phyloP scores from a whole-genome alignment of 805 yeast species.

The Millerago galiae region DNA sequence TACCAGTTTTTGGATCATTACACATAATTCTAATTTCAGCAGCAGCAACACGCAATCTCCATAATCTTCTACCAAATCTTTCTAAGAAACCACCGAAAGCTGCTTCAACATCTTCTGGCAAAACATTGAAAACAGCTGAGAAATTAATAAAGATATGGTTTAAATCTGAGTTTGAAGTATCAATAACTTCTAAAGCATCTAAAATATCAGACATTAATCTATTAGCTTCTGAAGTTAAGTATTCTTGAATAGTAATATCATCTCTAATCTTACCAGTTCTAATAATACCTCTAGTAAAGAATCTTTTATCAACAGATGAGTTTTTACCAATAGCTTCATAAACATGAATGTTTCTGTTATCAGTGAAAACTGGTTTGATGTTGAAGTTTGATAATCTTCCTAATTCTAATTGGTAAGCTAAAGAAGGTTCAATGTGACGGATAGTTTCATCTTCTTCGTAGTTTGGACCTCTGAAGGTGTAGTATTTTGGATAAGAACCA shows the following conservation, averaged over 20 bases:
- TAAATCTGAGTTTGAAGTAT: conserved; percentile 90
- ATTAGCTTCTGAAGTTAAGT: conserved; percentile 93
- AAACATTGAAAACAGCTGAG: conserved; percentile 89
- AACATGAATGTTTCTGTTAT: conserved; percentile 95
- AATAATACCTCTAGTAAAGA: conserved; percentile 94
- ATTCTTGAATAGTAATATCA: conserved; percentile 88
- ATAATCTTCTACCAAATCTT: conserved; percentile 92
- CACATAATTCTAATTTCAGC: conserved; percentile 97
- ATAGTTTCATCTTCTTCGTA: conserved; percentile 86
- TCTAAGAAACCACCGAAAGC: conserved; percentile 98
- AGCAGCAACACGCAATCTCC: conserved; percentile 94
- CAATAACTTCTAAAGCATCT: conserved; percentile 91
- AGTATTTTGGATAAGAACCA: conserved; percentile 92
- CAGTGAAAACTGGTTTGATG: conserved; percentile 91
- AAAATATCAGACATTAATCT: conserved; percentile 92
- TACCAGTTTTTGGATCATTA: conserved; percentile 79
- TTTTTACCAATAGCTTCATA: conserved; percentile 95
- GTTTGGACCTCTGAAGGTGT: conserved; percentile 86
- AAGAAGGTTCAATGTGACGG: conserved; percentile 97
- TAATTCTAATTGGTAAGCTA: conserved; percentile 94
- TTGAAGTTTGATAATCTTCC: conserved; percentile 92
- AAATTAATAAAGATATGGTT: conserved; percentile 97
- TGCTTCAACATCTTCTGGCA: conserved; percentile 93
- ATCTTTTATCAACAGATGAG: conserved; percentile 88
- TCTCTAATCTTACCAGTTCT: conserved; percentile 94